A percentile compares a stretch with the other conserved stretches of the same genome.
phyloP scores from a whole-genome alignment of 2,329 filamentous ascomycete species.

The Cercospora sp. region DNA sequence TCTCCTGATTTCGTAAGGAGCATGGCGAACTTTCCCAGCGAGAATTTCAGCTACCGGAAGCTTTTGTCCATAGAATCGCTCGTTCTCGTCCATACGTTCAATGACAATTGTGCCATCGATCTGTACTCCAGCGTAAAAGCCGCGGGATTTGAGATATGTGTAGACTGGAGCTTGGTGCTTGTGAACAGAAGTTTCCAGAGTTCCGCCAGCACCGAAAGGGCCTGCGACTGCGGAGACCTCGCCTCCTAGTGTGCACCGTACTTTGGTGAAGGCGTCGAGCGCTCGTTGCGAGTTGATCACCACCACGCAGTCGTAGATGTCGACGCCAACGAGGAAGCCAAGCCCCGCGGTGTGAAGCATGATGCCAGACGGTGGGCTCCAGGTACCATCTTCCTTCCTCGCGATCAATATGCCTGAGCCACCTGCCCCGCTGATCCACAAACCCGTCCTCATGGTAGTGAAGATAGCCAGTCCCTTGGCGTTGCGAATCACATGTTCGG shows the following conservation, averaged over 20 bases:
- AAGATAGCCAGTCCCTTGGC: constrained; percentile 91
- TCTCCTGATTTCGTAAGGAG: constrained; percentile 57
- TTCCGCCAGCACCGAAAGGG: constrained; percentile 73
- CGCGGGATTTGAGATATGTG: constrained; percentile 86
- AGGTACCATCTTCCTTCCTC: constrained; percentile 79
- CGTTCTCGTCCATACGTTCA: constrained; percentile 84
- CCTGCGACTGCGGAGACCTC: constrained; percentile 77
- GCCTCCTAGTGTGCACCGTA: constrained; percentile 76
- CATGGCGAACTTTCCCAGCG: constrained; percentile 58
- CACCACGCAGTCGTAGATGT: constrained; percentile 93
- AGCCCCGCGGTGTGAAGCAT: constrained; percentile 85
- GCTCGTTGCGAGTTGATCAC: constrained; percentile 87
- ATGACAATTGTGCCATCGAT: constrained; percentile 85
- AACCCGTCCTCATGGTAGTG: constrained; percentile 89
- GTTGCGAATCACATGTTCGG: constrained; percentile 77
- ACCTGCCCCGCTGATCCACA: constrained; percentile 89
- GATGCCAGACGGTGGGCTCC: constrained; percentile 89
- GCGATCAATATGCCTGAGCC: constrained; percentile 86
- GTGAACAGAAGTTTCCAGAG: constrained; percentile 68
- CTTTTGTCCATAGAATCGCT: constrained; percentile 74
- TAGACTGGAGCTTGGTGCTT: constrained; percentile 71
- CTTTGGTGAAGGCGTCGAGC: constrained; percentile 77
- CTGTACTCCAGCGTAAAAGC: constrained; percentile 83
- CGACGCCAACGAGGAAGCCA: constrained; percentile 86
- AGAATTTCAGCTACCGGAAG: constrained; percentile 64